Base-by-base conservation (phyloP, 2,329 filamentous ascomycete species). In the Ophiocordyceps camponoti-leonardi region DNA sequence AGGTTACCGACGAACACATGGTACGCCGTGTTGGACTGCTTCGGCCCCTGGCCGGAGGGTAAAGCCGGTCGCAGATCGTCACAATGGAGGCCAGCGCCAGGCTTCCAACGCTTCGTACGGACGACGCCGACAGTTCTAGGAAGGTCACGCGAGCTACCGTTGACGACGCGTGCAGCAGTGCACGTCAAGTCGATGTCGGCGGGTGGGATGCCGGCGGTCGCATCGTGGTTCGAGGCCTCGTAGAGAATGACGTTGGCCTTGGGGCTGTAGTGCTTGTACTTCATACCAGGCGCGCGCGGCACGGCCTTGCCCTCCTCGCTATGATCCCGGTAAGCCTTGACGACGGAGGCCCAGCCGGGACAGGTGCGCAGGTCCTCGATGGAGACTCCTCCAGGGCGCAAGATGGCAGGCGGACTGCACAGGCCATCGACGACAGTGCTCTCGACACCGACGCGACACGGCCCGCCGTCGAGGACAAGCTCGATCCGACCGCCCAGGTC, bases 211-310 rank as follows among this genome's bases (percentile, higher is more conserved):
- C 67, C 67, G 11, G 56, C 56, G 41, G 53, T 51, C 20, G 63
- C 61, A 12, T 49, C 52, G 13, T 49, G 49, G 59, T 58, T 65
- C 35, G 56, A 61, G 23, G 74, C 64, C 59, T 94, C 86, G 58
- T 87, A 94, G 2, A 96, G 68, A 14, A 94, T 67, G 2, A 98
- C 88, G 42, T 73, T 78, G 1, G 92, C 93, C 60, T 81, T 85
- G 1, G 92, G 92, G 41, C 88, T 94, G 58, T 98, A 98, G 60
- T 98, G 92, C 58, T 92, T 86, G 61, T 98, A 98, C 64, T 98
- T 98, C 92, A 98, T 98, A 1, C 92, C 92, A 0, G 92, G 92
- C 1, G 92, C 92, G 47, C 86, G 73, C 0, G 92, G 92, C 11
- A 73, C 72, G 1, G 60, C 67, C 44, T 74, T 76, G 6, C 75